A percentile compares a stretch with the other conserved stretches of the same genome.
These are phyloP conservation scores for Mycena kentingensis DNA, from an alignment of 768 basidiomycete species.

Conservation along the genomic window DNA sequence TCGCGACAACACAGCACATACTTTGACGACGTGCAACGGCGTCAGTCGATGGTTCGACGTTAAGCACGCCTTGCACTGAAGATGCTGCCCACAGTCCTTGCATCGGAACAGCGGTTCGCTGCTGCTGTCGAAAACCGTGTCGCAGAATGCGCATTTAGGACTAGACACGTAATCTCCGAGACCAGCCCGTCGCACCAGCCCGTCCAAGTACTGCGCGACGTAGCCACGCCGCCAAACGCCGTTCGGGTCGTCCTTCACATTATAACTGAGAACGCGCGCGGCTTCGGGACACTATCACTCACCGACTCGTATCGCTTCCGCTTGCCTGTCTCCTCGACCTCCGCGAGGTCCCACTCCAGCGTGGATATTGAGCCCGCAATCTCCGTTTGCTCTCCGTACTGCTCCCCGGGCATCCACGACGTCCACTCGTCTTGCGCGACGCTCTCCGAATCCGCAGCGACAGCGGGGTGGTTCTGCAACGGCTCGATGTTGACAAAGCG, in stretches of 20 bases:
- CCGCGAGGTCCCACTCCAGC: not conserved
- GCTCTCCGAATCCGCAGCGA: not conserved
- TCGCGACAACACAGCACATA: not conserved
- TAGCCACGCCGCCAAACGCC: not conserved
- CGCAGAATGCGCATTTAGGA: not conserved
- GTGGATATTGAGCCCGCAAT: not conserved
- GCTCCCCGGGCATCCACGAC: not conserved
- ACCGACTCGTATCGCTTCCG: not conserved
- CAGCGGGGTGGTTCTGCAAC: too few species aligned
- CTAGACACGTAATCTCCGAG: not conserved
- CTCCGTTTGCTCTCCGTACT: not conserved
- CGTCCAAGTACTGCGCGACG: not conserved
- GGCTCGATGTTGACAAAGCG: not conserved
- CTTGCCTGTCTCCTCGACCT: not conserved
- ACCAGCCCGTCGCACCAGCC: not conserved
- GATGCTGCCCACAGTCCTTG: conserved; percentile 1
- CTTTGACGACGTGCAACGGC: conserved; percentile 5
- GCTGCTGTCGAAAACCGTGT: not conserved
- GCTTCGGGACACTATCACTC: not conserved
- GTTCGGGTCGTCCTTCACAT: not conserved
- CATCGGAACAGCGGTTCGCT: conserved; percentile 6
- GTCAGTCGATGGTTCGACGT: not conserved
- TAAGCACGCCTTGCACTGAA: conserved; percentile 10
- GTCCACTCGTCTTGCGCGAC: not conserved
- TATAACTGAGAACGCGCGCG: not conserved